Conservation (phyloP, 768 basidiomycete genomes). For the Leccinum rimulosum region DNA sequence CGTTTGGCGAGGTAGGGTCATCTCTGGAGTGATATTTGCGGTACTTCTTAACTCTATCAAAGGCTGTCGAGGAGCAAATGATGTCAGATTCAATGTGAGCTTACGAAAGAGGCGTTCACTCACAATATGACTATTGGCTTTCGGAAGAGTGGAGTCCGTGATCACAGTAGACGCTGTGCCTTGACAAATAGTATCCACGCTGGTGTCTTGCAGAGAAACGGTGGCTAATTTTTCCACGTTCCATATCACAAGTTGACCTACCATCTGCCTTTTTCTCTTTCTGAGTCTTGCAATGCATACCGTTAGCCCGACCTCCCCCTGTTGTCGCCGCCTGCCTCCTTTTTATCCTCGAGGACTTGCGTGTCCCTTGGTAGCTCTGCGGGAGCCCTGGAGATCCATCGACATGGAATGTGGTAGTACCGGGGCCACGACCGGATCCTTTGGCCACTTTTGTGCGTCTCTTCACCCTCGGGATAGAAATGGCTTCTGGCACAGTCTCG, state of each 20-base stretch:
- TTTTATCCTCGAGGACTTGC: slow-evolving; percentile 19
- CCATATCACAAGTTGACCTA: neutral
- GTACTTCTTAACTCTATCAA: neutral
- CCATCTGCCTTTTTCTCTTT: slow-evolving; percentile 5
- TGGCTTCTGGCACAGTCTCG: neutral
- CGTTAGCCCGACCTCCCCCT: slow-evolving; percentile 14
- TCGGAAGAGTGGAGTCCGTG: neutral
- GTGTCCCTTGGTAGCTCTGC: slow-evolving; percentile 6
- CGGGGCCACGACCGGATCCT: slow-evolving; percentile 28
- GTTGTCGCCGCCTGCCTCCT: slow-evolving; percentile 6
- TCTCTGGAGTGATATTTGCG: neutral
- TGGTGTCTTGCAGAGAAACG: neutral
- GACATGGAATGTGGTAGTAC: slow-evolving; percentile 24
- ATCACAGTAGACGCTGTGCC: neutral
- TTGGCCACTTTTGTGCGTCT: slow-evolving; percentile 36
- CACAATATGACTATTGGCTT: slow-evolving; percentile 5
- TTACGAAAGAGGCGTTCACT: neutral
- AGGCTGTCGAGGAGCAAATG: slow-evolving; percentile 3
- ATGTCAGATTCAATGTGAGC: neutral
- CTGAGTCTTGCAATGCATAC: slow-evolving; percentile 27
- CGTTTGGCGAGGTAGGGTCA: neutral
- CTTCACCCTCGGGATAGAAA: slow-evolving; percentile 19
- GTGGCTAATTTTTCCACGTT: neutral
- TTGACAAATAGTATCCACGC: neutral
- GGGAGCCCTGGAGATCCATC: slow-evolving; percentile 31